Base-by-base conservation (phyloP, 768 basidiomycete genomes). In the Holtermanniella nyarrowii region DNA sequence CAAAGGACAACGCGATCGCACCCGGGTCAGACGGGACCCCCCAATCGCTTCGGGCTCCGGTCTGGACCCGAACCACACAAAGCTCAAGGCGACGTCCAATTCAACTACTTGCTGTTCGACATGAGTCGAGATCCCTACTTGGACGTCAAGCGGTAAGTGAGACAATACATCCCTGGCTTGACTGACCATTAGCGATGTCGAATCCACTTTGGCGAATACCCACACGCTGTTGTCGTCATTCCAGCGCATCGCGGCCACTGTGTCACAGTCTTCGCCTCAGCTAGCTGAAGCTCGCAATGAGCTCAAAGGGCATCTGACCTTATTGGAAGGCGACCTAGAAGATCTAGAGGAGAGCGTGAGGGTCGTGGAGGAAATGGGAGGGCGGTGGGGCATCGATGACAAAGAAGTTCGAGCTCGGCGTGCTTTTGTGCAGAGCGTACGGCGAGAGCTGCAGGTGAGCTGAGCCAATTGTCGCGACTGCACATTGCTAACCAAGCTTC, bases 311-410 rank as follows among this genome's bases (percentile, higher is more conserved):
- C 85, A 85, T 1, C 77, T 97, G 7, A 78, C 80, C 0, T 74
- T 83, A 1, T 74, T 96, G 23, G 86, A 90, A 65, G 84, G 84
- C 0, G 91, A 96, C 73, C 68, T 93, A 21, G 87, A 89, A 54
- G 89, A 89, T 67, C 73, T 97, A n/a, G 90, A 95, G 46, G 88
- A 88, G 65, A 89, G 87, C 63, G 90, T 97, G 42, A 83, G 80
- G 68, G 86, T 89, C 40, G 86, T 95, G 0, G 91, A 93, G 66
- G 79, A 81, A 11, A 84, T 82, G 0, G 89, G 86, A 27, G 83
- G 87, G 22, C 79, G 86, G 72, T 91, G 91, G 69, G 86, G 88
- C 5, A 77, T 97, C 42, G 80, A 82, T 41, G 82, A 85, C 48
- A 66, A 73, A 22, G 89, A 96, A 63, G 86, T 96, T 10, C 75